Percentiles rank a stretch among this genome's conserved stretches.
phyloP scores from a whole-genome alignment of 1,284 basidiomycete species.

The Malassezia yamatoensis region DNA sequence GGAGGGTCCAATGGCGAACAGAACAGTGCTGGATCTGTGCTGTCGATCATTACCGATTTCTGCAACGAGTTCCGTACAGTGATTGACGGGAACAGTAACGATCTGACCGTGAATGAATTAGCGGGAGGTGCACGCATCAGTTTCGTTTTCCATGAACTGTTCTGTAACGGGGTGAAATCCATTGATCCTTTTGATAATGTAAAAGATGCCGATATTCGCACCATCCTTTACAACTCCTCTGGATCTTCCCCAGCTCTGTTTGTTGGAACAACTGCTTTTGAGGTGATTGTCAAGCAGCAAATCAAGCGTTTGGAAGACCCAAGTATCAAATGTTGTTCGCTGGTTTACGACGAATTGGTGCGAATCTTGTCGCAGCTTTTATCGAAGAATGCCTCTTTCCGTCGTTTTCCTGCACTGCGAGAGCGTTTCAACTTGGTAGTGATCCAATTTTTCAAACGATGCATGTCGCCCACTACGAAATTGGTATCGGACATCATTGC shows the following conservation, averaged over 20 bases:
- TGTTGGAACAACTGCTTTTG: slow-evolving; percentile 89
- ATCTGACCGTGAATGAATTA: slow-evolving; percentile 83
- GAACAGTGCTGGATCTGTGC: slow-evolving; percentile 74
- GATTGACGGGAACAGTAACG: slow-evolving; percentile 93
- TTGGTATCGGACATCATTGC: slow-evolving; percentile 83
- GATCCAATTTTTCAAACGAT: slow-evolving; percentile 86
- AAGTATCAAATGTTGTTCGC: slow-evolving; percentile 76
- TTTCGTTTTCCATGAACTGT: slow-evolving; percentile 96
- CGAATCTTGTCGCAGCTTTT: slow-evolving; percentile 84
- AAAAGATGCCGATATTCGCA: slow-evolving; percentile 93
- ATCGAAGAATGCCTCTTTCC: slow-evolving; percentile 77
- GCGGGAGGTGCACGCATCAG: slow-evolving; percentile 94
- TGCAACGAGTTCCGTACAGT: slow-evolving; percentile 88
- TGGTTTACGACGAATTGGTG: slow-evolving; percentile 93
- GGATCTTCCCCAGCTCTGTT: slow-evolving; percentile 92
- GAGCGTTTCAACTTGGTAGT: slow-evolving; percentile 91
- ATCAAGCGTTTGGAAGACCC: slow-evolving; percentile 94
- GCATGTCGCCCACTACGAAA: slow-evolving; percentile 89
- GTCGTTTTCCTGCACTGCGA: slow-evolving; percentile 81
- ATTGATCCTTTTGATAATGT: slow-evolving; percentile 98
- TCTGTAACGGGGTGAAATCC: slow-evolving; percentile 85
- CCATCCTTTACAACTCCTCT: slow-evolving; percentile 90
- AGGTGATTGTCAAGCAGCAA: slow-evolving; percentile 96
- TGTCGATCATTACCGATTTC: slow-evolving; percentile 94
- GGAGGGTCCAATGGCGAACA: slow-evolving; percentile 76